Evolutionary conservation across 805 yeast species (phyloP).

Genomic region (Barnettozyma sp.): DNA sequence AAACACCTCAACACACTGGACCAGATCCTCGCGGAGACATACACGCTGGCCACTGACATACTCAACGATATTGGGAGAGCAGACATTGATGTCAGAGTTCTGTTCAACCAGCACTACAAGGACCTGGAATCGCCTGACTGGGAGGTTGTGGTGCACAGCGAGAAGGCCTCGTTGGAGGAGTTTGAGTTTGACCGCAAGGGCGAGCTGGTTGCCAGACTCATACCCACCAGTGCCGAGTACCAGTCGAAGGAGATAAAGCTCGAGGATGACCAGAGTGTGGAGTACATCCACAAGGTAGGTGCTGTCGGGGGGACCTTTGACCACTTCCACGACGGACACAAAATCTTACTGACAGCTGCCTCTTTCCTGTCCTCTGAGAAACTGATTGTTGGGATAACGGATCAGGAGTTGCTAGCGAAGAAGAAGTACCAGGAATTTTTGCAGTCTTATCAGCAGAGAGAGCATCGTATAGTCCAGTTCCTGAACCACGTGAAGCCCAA

Average conservation of each 20-base stretch:
- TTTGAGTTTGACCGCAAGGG: conserved; percentile 13
- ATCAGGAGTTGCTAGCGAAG: conserved; percentile 59
- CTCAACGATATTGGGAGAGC: conserved; percentile 8
- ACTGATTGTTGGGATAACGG: conserved; percentile 81
- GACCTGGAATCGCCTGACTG: conserved; percentile 15
- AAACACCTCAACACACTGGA: conserved; percentile 19
- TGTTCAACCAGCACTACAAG: conserved; percentile 22
- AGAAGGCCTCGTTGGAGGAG: conserved; percentile 11
- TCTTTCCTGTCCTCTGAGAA: conserved; percentile 48
- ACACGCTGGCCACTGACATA: conserved; percentile 17
- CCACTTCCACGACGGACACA: conserved; percentile 94
- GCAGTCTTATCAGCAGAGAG: conserved; percentile 51
- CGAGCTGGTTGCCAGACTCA: conserved; percentile 4
- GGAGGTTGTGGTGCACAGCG: conserved; percentile 17
- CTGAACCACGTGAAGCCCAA: conserved; percentile 41
- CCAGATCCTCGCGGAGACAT: conserved; percentile 18
- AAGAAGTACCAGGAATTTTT: conserved; percentile 66
- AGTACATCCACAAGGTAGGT: conserved; percentile 27
- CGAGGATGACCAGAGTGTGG: conserved; percentile 19
- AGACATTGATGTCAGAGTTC: conserved; percentile 14
- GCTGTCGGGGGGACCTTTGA: conserved; percentile 98
- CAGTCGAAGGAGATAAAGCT: conserved; percentile 2
- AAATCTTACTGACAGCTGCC: conserved; percentile 68
- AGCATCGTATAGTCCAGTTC: conserved; percentile 40
- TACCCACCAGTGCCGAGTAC: conserved; percentile 8